These are phyloP conservation scores for Jasminum sambac DNA, from an alignment of 257 asterid species.

Conservation along the genomic window DNA sequence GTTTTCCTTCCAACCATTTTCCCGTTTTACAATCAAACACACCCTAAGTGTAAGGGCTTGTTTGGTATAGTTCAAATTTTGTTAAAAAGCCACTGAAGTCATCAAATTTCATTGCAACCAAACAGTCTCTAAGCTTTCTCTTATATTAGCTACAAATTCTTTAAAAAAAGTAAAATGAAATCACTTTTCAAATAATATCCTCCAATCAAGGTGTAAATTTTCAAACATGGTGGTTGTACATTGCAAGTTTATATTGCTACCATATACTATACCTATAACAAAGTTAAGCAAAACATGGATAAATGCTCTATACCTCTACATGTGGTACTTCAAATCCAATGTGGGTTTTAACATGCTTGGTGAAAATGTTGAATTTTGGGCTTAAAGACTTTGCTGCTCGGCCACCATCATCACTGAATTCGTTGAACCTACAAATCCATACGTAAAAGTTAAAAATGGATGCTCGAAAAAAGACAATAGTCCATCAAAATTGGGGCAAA, in stretches of 20 bases:
- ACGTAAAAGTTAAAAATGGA: neutral
- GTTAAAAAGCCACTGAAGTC: too few relatives aligned
- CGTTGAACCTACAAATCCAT: slow-evolving; percentile 57
- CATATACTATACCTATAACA: neutral
- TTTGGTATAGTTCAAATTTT: too few relatives aligned
- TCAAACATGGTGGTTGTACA: neutral
- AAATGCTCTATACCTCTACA: slow-evolving; percentile 56
- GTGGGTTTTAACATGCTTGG: slow-evolving; percentile 58
- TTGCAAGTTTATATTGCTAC: neutral
- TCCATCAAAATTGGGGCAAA: neutral
- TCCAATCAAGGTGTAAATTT: neutral
- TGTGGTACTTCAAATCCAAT: slow-evolving; percentile 63
- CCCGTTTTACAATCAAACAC: too few relatives aligned
- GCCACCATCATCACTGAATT: slow-evolving; percentile 90
- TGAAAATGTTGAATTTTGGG: slow-evolving; percentile 67
- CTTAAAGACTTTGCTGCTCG: slow-evolving; percentile 64
- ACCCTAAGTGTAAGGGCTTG: too few relatives aligned
- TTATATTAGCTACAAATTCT: too few relatives aligned
- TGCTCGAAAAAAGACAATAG: slow-evolving; percentile 5
- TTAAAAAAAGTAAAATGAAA: too few relatives aligned
- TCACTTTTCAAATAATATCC: too few relatives aligned
- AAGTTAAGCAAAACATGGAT: slow-evolving; percentile 9
- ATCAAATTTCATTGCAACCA: too few relatives aligned
- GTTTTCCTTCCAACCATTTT: too few relatives aligned
- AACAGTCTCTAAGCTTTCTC: too few relatives aligned